Base-by-base conservation (phyloP, 352 stramenopile genomes). In the Phytophthora europaea region DNA sequence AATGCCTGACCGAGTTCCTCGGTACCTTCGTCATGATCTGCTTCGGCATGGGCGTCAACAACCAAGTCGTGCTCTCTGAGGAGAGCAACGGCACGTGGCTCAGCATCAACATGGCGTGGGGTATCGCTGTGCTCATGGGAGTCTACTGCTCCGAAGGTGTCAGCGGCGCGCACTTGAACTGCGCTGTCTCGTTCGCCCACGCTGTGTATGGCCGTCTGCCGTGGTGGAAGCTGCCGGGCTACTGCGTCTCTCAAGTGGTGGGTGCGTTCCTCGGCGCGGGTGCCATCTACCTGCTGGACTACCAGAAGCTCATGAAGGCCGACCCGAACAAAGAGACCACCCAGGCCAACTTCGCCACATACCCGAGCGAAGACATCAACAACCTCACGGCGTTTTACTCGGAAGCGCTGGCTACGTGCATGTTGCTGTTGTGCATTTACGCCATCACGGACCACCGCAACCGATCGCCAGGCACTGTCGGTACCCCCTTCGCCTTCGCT, bases 11-110 rank as follows among this genome's bases (percentile, higher is more conserved):
- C 1, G 81, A 87, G 51, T 87, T 85, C 52, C 79, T 88, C n/a
- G 77, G 73, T 6, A 85, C 80, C 13, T 83, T 85, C 54, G 70
- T 84, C 53, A 77, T 87, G 71, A 75, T 92, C 70, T 68, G 60
- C 52, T 92, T 92, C 61, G 84, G 84, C 9, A 76, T 84, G 50
- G 85, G 84, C 22, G 85, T 91, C 6, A 88, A 89, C 64, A 83
- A 87, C 58, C 82, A 93, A 69, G 79, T 89, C 18, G 75, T 73
- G 0, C 58, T 92, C 0, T 89, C 80, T 28, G 62, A 78, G 1
- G 75, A 73, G 31, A 74, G 64, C 2, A 82, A 85, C 22, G 86
- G 85, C 60, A 90, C 81, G 28, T 91, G 82, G 74, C 72, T 89
- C 23, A 90, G 83, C 60, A 88, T 92, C 69, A 90, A 82, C 60